Evolutionary conservation across 176 grass and related monocot species (phyloP).

Genomic region (Miscanthus lutarioriparius): DNA sequence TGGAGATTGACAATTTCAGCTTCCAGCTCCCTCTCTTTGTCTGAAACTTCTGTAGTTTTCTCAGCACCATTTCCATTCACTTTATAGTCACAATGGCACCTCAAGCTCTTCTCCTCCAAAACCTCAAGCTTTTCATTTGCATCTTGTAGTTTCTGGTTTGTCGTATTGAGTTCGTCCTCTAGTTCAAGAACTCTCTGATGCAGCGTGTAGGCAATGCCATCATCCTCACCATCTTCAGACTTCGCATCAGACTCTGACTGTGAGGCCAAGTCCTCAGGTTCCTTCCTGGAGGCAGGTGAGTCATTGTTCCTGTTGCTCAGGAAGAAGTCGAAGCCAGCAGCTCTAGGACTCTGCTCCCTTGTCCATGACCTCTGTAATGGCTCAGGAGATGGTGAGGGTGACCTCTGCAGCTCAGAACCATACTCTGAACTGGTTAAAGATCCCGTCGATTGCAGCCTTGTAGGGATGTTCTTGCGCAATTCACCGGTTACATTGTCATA

Average conservation of each 20-base stretch:
- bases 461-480: slow-evolving; percentile 65
- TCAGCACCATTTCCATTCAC: slow-evolving; percentile 25
- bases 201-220: slow-evolving; percentile 59
- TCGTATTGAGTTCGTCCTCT: slow-evolving; percentile 48
- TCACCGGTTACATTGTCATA: slow-evolving; percentile 75
- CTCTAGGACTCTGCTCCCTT: slow-evolving; percentile 59
- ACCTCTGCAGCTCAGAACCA: slow-evolving; percentile 54
- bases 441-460: slow-evolving; percentile 49
- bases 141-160: slow-evolving; percentile 32
- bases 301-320: slow-evolving; percentile 50
- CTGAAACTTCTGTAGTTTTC: slow-evolving; percentile 2
- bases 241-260: slow-evolving; percentile 61
- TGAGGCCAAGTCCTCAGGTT: slow-evolving; percentile 40
- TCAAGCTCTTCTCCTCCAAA: slow-evolving; percentile 39
- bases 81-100: slow-evolving; percentile 36
- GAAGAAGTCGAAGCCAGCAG: slow-evolving; percentile 53
- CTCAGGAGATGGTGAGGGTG: slow-evolving; percentile 52
- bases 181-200: slow-evolving; percentile 60
- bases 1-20: slow-evolving; percentile 35
- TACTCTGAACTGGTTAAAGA: slow-evolving; percentile 50
- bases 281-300: slow-evolving; percentile 41
- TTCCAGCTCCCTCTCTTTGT: slow-evolving; percentile 28
- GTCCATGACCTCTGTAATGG: slow-evolving; percentile 53
- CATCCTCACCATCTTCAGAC: slow-evolving; percentile 54
- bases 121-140: slow-evolving; percentile 40